Percentiles rank a stretch among this genome's conserved stretches.
phyloP scores from a whole-genome alignment of 2,329 filamentous ascomycete genomes.

The Colletotrichum sp. region DNA sequence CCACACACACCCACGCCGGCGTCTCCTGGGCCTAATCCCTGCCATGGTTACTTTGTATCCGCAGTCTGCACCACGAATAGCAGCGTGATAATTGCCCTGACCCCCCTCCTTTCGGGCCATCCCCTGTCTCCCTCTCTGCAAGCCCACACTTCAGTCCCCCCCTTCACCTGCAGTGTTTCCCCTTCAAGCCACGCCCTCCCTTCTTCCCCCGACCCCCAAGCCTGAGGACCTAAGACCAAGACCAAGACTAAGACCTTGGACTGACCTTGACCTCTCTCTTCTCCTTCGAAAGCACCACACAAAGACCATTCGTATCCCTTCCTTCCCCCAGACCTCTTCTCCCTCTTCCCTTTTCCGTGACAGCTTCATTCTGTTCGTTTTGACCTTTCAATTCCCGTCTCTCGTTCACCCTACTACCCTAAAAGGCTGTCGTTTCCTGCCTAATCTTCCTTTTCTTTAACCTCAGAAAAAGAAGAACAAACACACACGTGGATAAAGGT shows the following conservation, averaged over 20 bases:
- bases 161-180: conserved; percentile 16
- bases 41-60: conserved; percentile 18
- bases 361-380: conserved; percentile 21
- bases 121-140: conserved; percentile 4
- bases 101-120: conserved; percentile 8
- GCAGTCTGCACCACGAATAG: conserved; percentile 19
- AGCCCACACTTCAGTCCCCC: background rate
- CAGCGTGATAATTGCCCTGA: conserved; percentile 15
- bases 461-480: background rate
- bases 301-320: conserved; percentile 15
- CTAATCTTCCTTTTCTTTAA: conserved; percentile 26
- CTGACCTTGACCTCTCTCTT: background rate
- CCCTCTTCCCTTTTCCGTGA: conserved; percentile 21
- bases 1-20: background rate
- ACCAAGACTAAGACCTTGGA: background rate
- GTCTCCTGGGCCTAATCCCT: background rate
- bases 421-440: conserved; percentile 19
- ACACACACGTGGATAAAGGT: conserved; percentile 13
- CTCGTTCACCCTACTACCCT: conserved; percentile 32
- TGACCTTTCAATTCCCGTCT: conserved; percentile 38
- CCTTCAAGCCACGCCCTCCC: conserved; percentile 17
- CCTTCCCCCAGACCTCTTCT: background rate
- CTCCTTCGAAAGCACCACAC: conserved; percentile 9
- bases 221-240: background rate
- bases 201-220: background rate